A percentile compares a stretch with the other conserved stretches of the same genome.
Evolutionary conservation across 2,329 filamentous ascomycete species (phyloP).

Genomic region (Fusarium sp.): DNA sequence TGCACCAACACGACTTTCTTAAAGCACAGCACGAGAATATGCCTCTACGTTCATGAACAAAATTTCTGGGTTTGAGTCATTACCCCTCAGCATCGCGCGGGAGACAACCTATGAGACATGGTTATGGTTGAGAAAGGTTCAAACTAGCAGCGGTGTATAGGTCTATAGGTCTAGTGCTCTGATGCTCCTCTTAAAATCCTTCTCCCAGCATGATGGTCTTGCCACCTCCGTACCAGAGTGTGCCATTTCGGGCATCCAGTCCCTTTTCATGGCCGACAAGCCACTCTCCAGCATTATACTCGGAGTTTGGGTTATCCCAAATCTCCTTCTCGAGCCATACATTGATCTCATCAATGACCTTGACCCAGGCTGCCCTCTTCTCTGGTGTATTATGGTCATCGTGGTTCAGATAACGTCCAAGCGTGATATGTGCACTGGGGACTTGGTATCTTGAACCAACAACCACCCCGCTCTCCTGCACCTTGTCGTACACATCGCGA

Average conservation of each 20-base stretch:
- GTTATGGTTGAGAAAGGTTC: constrained; percentile 16
- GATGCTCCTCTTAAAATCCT: constrained; percentile 63
- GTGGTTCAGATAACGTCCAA: constrained; percentile 81
- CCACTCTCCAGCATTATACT: constrained; percentile 78
- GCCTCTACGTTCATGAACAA: constrained; percentile 11
- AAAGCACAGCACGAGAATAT: constrained; percentile 18
- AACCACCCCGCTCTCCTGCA: constrained; percentile 72
- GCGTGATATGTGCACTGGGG: constrained; percentile 89
- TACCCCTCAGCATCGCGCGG: constrained; percentile 15
- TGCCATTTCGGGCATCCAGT: constrained; percentile 79
- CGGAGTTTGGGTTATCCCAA: constrained; percentile 69
- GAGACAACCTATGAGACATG: constrained; percentile 7
- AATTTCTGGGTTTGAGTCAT: constrained; percentile 10
- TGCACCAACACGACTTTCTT: constrained; percentile 40
- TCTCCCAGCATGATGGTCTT: constrained; percentile 74
- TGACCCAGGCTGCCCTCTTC: constrained; percentile 74
- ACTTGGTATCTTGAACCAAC: constrained; percentile 87
- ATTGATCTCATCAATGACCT: constrained; percentile 82
- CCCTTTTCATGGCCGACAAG: constrained; percentile 88
- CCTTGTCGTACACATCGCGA: constrained; percentile 77
- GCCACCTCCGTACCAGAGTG: constrained; percentile 90
- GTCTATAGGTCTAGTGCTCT: constrained; percentile 32
- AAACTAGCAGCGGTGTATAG: constrained; percentile 19
- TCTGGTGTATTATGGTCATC: constrained; percentile 71
- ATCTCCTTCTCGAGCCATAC: constrained; percentile 76